Evolutionary conservation across 345 rosid genomes (phyloP), one percentile per base, ranked within the genome.

Genomic region (Arabidopsis suecica): DNA sequence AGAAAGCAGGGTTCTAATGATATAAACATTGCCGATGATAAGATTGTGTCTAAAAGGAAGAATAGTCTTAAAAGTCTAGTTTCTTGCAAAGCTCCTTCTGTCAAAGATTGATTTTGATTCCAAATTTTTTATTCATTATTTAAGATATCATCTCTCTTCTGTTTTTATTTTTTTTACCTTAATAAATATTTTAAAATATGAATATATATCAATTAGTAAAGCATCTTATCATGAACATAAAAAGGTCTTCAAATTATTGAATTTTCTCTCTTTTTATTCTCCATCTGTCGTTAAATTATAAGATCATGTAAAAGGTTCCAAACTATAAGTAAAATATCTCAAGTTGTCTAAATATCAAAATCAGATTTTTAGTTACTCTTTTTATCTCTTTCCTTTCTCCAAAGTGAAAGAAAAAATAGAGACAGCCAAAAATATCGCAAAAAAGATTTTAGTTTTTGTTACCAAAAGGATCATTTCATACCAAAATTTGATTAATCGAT

Each of bases 271-370:
- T 56, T 40, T 62, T 58, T 14, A 5, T 38, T 48, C 58, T 69
- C 58, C 79, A 61, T 51, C 4, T 76, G 79, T 76, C 79, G 8
- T 53, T 63, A 54, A 51, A 11, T 36, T 69, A 76, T 58, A 76
- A 33, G 74, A 61, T 53, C 58, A 3, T 42, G 63, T 51, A 68
- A 68, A 76, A 76, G 69, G 38, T 68, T 51, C 22, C 56, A 59
- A 68, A 59, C 32, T 20, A 30, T 12, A 40, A 14, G 63, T 76
- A 51, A 76, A 68, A 76, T 53, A 68, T 51, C 74, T 51, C 16
- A 75, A 61, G 32, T 49, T 50, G 74, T 68, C 30, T 67, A 68
- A 60, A 40, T 32, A 69, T 69, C 69, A 69, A 68, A 67, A 68
- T 76, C 79, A 54, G 56, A 61, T 50, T 61, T 61, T 68, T 61